These are phyloP conservation scores for Podila verticillata DNA, from an alignment of 192 early-diverging fungal species.

Conservation along the genomic window DNA sequence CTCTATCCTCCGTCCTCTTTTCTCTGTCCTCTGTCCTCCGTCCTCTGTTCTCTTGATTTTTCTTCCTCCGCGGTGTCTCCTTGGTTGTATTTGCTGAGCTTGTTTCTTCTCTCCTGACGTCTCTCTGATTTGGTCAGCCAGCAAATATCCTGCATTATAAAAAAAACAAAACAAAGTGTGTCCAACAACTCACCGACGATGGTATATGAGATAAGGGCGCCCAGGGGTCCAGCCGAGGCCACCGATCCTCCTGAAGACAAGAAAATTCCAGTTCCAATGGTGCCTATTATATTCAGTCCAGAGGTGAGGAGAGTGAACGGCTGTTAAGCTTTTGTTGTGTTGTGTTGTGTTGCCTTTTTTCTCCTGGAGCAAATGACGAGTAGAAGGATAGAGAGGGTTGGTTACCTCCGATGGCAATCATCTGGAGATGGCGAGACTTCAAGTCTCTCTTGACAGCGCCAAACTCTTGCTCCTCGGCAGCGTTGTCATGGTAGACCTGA, in stretches of 20 bases:
- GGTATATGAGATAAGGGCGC: slow-evolving; percentile 80
- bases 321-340: background rate
- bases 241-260: slow-evolving; percentile 81
- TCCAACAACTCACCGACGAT: slow-evolving; percentile 42
- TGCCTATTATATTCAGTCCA: slow-evolving; percentile 20
- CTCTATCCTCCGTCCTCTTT: too few relatives aligned
- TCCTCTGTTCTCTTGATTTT: too few relatives aligned
- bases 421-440: slow-evolving; percentile 75
- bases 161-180: background rate
- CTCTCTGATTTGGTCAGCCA: background rate
- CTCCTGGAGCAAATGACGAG: slow-evolving; percentile 19
- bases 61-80: too few relatives aligned
- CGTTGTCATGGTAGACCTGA: background rate
- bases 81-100: too few relatives aligned
- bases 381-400: slow-evolving; percentile 36
- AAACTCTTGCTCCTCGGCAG: slow-evolving; percentile 27
- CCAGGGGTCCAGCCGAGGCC: slow-evolving; percentile 78
- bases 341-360: too few relatives aligned
- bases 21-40: too few relatives aligned
- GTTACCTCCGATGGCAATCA: slow-evolving; percentile 82
- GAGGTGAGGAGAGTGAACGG: background rate
- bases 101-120: too few relatives aligned
- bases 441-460: slow-evolving; percentile 66
- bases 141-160: too few relatives aligned
- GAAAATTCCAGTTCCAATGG: slow-evolving; percentile 74